phyloP scores from a whole-genome alignment of 768 basidiomycete species.

The Agrocybe chaxingu region DNA sequence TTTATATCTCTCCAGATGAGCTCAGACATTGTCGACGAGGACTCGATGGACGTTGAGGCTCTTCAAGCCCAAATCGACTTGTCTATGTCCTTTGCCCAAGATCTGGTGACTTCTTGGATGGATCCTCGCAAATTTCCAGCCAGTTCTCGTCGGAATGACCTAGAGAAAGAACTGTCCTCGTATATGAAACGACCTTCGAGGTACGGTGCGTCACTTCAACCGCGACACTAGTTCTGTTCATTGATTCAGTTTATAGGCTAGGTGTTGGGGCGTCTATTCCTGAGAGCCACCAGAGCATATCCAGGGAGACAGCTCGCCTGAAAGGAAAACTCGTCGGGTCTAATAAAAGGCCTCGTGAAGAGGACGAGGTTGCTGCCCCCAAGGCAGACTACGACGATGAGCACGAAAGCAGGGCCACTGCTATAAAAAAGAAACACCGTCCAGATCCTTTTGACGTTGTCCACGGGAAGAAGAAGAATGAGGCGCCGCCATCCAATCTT shows the following conservation, averaged over 20 bases:
- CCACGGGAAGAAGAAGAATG: conserved; percentile 45
- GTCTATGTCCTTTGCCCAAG: conserved; percentile 73
- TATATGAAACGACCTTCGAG: conserved; percentile 68
- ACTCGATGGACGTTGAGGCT: conserved; percentile 60
- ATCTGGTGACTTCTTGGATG: conserved; percentile 77
- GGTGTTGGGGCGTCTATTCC: conserved; percentile 72
- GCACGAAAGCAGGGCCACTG: conserved; percentile 55
- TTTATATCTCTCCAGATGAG: conserved; percentile 16
- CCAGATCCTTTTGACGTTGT: conserved; percentile 53
- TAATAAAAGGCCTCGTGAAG: conserved; percentile 50
- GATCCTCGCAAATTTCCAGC: conserved; percentile 45
- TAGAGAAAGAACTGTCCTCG: conserved; percentile 60
- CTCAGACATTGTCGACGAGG: conserved; percentile 35
- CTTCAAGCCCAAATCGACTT: conserved; percentile 83
- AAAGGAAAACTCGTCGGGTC: conserved; percentile 55
- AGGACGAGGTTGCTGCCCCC: conserved; percentile 27
- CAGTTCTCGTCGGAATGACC: conserved; percentile 29
- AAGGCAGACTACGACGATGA: conserved; percentile 36
- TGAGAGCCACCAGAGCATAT: conserved; percentile 34
- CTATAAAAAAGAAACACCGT: conserved; percentile 57
- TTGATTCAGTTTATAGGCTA: conserved; percentile 40
- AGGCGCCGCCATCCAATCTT: conserved; percentile 8
- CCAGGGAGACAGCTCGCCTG: conserved; percentile 59
- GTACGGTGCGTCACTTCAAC: conserved; percentile 34
- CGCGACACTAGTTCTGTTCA: conserved; percentile 2